Evolutionary conservation across 805 yeast species (phyloP).

Genomic region (Yamadazyma olivae): DNA sequence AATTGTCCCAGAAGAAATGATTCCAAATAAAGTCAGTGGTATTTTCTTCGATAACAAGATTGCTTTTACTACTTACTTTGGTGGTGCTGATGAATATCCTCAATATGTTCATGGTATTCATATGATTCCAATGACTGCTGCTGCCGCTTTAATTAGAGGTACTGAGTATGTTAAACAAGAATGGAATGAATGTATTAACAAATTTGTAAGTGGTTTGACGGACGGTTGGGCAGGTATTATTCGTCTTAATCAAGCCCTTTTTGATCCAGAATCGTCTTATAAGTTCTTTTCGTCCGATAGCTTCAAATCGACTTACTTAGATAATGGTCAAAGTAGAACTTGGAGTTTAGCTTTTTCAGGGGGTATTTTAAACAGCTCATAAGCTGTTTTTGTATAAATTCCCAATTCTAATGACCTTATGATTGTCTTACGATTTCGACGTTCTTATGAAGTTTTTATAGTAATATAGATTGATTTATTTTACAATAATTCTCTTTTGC

Average conservation of each 20-base stretch:
- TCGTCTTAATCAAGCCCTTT: constrained; percentile 70
- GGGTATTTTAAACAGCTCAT: constrained; percentile 31
- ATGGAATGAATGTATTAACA: constrained; percentile 51
- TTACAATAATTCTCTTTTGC: no score
- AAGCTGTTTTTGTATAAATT: constrained; percentile 2
- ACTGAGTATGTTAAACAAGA: constrained; percentile 57
- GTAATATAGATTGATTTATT: no score
- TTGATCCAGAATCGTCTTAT: constrained; percentile 63
- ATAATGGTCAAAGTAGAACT: constrained; percentile 60
- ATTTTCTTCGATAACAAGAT: constrained; percentile 69
- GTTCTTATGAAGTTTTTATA: no score
- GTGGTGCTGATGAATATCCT: constrained; percentile 32
- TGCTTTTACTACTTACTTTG: constrained; percentile 73
- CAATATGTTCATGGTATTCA: constrained; percentile 78
- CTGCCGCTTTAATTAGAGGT: constrained; percentile 59
- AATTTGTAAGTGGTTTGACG: constrained; percentile 43
- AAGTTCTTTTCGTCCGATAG: constrained; percentile 45
- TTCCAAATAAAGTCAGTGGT: constrained; percentile 67
- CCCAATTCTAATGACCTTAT: constrained; percentile 1
- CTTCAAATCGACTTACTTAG: constrained; percentile 38
- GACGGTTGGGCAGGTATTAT: constrained; percentile 77
- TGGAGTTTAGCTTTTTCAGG: constrained; percentile 63
- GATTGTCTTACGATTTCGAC: no score
- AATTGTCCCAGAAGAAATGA: constrained; percentile 50
- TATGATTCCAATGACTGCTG: constrained; percentile 70